Evolutionary conservation across 2,329 filamentous ascomycete species (phyloP), one percentile per base, ranked within the genome.

Genomic region (Xenoacremonium recifei): DNA sequence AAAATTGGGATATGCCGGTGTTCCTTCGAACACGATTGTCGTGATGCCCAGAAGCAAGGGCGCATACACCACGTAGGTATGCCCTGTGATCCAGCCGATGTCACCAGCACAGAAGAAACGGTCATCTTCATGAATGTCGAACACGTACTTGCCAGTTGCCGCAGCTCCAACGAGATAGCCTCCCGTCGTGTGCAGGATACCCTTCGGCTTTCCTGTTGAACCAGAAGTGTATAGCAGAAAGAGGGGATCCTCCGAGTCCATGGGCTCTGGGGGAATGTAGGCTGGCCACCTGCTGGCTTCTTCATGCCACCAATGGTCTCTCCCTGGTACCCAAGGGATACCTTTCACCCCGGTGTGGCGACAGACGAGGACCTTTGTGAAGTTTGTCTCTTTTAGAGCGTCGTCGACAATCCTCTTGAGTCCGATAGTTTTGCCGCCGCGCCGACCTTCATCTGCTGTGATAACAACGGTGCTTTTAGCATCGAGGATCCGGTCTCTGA

Each of bases 381-480:
- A 86, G 53, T 87, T 83, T 5, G 90, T 89, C 68, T 48, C 35
- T 0, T 18, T 91, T 85, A 96, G 75, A 12, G 90, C 90, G 61
- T 96, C 90, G 58, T 96, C 91, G 44, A 96, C 90, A 60, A 96
- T 95, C 73, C 91, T 92, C 82, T 96, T 96, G 55, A 90, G 95
- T 50, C 87, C 86, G 58, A 96, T 95, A 52, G 91, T 71, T 76
- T 95, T 96, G 60, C 91, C 91, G 56, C 91, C 91, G 57, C 91
- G 87, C 76, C 90, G 92, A 59, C 91, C 90, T 76, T 96, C 90
- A 64, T 96, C 91, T 1, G 87, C 85, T 39, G 91, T 96, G 58
- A 96, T 93, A 67, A 96, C 85, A 23, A 96, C 85, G 71, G 85
- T 95, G 66, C 85, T 89, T 55, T 87, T 72, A 38, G 86, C 90